Evolutionary conservation across 2,329 filamentous ascomycete species (phyloP).

Genomic region (Scopulariopsis brevicaulis): DNA sequence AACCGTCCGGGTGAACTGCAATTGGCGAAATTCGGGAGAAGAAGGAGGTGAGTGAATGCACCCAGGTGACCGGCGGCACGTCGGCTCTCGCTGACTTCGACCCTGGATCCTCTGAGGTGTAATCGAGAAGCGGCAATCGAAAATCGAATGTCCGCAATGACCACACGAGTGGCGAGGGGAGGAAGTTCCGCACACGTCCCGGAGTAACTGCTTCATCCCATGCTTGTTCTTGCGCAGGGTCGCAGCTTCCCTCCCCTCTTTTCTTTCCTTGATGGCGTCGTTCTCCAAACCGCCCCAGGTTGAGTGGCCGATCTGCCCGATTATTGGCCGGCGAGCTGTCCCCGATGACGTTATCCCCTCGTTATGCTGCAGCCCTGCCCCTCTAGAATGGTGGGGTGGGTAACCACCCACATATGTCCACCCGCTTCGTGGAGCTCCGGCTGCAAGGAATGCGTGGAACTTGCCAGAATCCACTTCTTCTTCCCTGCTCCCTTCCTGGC

Average conservation of each 20-base stretch:
- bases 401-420: background rate
- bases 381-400: background rate
- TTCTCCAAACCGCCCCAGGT: background rate
- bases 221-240: background rate
- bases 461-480: background rate
- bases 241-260: background rate
- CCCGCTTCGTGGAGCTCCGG: background rate
- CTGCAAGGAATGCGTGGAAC: background rate
- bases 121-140: no score
- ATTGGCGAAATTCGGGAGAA: background rate
- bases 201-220: background rate
- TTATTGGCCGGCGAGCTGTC: constrained; percentile 17
- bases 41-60: background rate
- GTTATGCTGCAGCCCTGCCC: background rate
- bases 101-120: no score
- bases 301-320: constrained; percentile 20
- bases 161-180: background rate
- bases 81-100: no score
- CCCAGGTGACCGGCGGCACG: no score
- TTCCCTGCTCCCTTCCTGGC: background rate
- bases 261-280: background rate
- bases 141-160: no score
- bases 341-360: background rate
- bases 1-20: background rate
- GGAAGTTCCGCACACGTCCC: background rate